A percentile compares a stretch with the other conserved stretches of the same genome.
Evolutionary conservation across 1,139 yeast species (phyloP).

Genomic region (Wickerhamomyces sp.): DNA sequence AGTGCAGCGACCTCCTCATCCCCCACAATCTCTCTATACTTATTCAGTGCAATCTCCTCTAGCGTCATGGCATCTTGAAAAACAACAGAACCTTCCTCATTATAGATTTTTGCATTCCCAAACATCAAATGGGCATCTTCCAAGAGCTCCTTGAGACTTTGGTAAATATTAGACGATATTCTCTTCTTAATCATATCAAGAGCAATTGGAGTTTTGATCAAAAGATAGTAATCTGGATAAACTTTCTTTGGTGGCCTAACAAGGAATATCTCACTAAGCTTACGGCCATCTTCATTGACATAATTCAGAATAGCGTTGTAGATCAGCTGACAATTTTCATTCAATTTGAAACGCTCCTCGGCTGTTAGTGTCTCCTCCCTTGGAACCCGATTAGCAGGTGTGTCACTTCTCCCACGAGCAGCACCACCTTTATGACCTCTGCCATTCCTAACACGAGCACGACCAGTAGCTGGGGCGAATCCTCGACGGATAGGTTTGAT

Average conservation of each 20-base stretch:
- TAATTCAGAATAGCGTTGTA: constrained; percentile 41
- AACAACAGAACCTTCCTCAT: constrained; percentile 83
- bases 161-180: constrained; percentile 48
- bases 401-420: constrained; percentile 21
- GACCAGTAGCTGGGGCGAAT: constrained; percentile 4
- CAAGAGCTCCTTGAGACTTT: constrained; percentile 52
- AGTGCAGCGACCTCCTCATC: constrained; percentile 18
- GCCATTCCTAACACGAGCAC: constrained; percentile 10
- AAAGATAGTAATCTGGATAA: constrained; percentile 83
- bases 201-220: constrained; percentile 80
- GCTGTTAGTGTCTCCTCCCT: constrained; percentile 36
- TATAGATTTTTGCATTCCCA: constrained; percentile 79
- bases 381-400: constrained; percentile 34
- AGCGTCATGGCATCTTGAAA: constrained; percentile 70
- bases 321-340: constrained; percentile 37
- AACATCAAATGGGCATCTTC: constrained; percentile 77
- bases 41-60: constrained; percentile 43
- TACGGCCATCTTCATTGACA: constrained; percentile 37
- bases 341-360: constrained; percentile 40
- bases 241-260: constrained; percentile 64
- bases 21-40: constrained; percentile 30
- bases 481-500: constrained; percentile 13
- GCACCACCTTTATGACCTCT: constrained; percentile 19
- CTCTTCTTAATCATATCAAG: constrained; percentile 63
- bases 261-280: constrained; percentile 57